Conservation (phyloP, 1,139 yeast genomes). For the Yamadazyma epiphylla region DNA sequence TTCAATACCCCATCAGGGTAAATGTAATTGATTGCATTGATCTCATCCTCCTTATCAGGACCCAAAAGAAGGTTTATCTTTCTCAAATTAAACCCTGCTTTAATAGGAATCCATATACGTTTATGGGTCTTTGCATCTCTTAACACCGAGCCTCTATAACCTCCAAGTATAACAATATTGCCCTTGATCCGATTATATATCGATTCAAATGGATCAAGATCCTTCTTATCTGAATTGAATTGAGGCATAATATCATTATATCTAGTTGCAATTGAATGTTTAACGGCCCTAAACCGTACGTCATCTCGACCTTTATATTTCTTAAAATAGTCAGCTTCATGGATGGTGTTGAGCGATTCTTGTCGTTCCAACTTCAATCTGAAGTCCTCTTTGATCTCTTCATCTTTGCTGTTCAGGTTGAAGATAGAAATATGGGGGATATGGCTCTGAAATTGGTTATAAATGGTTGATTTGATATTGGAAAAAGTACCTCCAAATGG, state of each 20-base stretch:
- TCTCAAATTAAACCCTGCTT: constrained; percentile 75
- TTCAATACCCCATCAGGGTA: constrained; percentile 76
- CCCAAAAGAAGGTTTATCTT: constrained; percentile 71
- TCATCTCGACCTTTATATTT: constrained; percentile 59
- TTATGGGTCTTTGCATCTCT: constrained; percentile 61
- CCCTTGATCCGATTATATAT: constrained; percentile 55
- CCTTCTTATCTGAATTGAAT: constrained; percentile 16
- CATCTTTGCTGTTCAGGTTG: constrained; percentile 14
- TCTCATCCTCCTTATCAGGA: constrained; percentile 62
- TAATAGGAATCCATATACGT: constrained; percentile 82
- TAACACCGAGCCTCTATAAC: constrained; percentile 82
- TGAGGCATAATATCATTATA: constrained; percentile 36
- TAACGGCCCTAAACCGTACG: constrained; percentile 65
- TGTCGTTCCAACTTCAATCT: constrained; percentile 49
- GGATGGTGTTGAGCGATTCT: constrained; percentile 56
- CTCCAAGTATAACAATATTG: constrained; percentile 77
- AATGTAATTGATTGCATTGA: constrained; percentile 45
- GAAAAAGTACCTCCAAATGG: constrained; percentile 34
- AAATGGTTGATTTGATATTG: constrained; percentile 19
- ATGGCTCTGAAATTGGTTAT: constrained; percentile 19
- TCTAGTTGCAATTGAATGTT: constrained; percentile 55
- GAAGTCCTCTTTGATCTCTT: constrained; percentile 27
- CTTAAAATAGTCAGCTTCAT: constrained; percentile 59
- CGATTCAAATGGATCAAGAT: constrained; percentile 25
- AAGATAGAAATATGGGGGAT: constrained; percentile 19